Evolutionary conservation across 1,284 basidiomycete genomes (phyloP), one percentile per base, ranked within the genome.

Genomic region (Dichomitus squalens): DNA sequence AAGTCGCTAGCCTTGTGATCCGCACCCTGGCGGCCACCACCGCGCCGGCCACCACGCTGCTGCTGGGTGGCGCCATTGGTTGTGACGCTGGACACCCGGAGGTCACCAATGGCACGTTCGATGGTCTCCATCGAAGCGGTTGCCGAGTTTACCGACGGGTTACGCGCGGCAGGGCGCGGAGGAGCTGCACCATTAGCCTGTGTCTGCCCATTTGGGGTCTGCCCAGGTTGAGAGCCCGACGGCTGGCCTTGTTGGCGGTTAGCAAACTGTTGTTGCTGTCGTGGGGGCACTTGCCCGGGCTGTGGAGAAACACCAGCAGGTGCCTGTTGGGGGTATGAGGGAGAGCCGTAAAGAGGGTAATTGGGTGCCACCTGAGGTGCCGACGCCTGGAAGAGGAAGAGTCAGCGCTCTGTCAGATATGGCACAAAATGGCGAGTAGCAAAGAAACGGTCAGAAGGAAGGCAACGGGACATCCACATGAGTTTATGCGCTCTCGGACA

Each of bases 111-210:
- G 1, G 90, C 90, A 52, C 88, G 87, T 66, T 91, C 89, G 46
- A 92, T 88, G 31, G 83, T 88, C 72, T 92, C 87, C 53, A 92
- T 76, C 3, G 90, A 90, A 0, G 86, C 87, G 0, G 87, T 83
- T 2, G 89, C 90, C 8, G 84, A 86, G 63, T 84, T 85, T 14
- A 92, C 80, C 20, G 86, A 76, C 60, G 80, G 80, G 56, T 69
- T 72, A 34, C 68, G 60, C 18, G 56, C 55, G 33, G 50, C 43
- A 29, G 44, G n/a, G 34, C 63, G 64, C 34, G 57, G 55, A 11
- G 55, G 47, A 35, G 66, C 67, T 9, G 61, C 61, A n/a, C 64
- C 54, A 18, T 63, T 60, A 23, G 55, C 43, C 35, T 58, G 61
- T 7, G 58, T 56, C 44, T 65, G 64, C 12, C 52, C 52, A 38